phyloP scores from a whole-genome alignment of 768 basidiomycete genomes.

The Dacryopinax spathularia region DNA sequence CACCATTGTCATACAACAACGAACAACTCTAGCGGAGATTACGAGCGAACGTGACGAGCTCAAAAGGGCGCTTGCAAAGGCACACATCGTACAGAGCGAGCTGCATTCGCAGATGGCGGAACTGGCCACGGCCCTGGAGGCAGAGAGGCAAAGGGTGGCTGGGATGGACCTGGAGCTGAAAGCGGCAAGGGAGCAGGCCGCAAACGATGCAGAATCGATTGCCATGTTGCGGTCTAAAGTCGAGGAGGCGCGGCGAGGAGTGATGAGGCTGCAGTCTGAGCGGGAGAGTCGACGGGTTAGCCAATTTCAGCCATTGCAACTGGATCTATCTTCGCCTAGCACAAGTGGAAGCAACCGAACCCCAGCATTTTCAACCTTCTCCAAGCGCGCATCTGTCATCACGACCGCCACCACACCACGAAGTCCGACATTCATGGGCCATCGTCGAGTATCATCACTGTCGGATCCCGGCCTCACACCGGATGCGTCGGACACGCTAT shows the following conservation, averaged over 20 bases:
- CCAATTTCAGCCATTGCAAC: neutral
- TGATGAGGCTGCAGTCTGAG: neutral
- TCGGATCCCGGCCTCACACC: neutral
- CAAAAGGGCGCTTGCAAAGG: constrained; percentile 34
- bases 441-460: neutral
- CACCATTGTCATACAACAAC: constrained; percentile 60
- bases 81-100: constrained; percentile 42
- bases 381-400: neutral
- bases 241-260: neutral
- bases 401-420: neutral
- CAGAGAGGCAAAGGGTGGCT: neutral
- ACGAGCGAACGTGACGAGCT: constrained; percentile 63
- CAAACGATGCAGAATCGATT: neutral
- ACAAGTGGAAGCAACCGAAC: neutral
- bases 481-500: neutral
- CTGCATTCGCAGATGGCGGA: constrained; percentile 16
- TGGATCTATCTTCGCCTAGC: neutral
- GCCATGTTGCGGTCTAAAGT: neutral
- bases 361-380: neutral
- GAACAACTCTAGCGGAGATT: constrained; percentile 46
- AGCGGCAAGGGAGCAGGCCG: neutral
- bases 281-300: neutral
- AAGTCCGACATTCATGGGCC: neutral
- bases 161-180: neutral
- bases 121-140: neutral